Evolutionary conservation across 176 grass and related monocot species (phyloP), one percentile per base, ranked within the genome.

Genomic region (Ananas comosus): DNA sequence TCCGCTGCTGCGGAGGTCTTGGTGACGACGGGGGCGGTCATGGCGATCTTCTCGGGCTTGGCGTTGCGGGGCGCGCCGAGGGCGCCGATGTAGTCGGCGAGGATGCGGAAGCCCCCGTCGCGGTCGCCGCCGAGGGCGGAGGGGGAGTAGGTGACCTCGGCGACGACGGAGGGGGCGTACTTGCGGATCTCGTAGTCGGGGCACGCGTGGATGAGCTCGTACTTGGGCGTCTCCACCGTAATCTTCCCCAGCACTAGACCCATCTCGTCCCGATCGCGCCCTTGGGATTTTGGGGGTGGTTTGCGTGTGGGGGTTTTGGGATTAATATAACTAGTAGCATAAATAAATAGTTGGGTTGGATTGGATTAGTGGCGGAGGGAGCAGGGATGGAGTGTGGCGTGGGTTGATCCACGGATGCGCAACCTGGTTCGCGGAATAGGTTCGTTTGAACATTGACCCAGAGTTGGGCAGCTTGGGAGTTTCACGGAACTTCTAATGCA

Each of bases 71-170:
- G 88, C 72, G 75, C 65, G 78, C 92, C 86, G 17, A 92, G 50
- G 63, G 72, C 92, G 76, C 92, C 92, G 82, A 96, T 96, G 88
- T 96, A 96, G 64, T 76, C 81, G 51, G 68, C 92, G 10, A 96
- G 88, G 53, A 92, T 66, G 78, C 79, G 84, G 76, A 96, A 96
- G 23, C 92, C 88, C 16, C 81, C 86, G 58, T 96, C 92, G 54
- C 71, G 25, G 71, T 92, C 64, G 58, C 89, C 89, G 21, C 76
- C 75, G 74, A 84, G 51, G 51, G 84, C 74, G 67, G 87, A 83
- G 0, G 92, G 92, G 53, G 91, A 85, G 85, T 96, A 96, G 42
- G 86, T 92, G 76, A 81, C 82, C 86, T 96, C 88, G 18, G 93
- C 93, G 28, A 80, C 51, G 56, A 96, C 80, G 63, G 81, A 84